Percentiles rank a stretch among this genome's conserved stretches.
Evolutionary conservation across 306 rosid genomes (phyloP).

Genomic region (Astragalus membranaceus): DNA sequence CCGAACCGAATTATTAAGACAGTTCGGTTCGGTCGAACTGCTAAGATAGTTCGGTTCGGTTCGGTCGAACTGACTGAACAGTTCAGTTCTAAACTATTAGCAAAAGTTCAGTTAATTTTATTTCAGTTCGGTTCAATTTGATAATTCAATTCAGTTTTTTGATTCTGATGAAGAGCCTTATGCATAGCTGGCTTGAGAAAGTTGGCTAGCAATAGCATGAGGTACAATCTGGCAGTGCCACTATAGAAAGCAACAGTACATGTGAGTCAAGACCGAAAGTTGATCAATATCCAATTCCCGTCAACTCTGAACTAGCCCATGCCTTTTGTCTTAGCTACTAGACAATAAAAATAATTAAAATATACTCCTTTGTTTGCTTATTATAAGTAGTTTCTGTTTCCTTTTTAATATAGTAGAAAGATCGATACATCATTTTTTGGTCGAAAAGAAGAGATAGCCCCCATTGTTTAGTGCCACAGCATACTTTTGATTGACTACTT

Average conservation of each 20-base stretch:
- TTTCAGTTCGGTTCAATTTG: too few species aligned
- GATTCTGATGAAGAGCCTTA: too few species aligned
- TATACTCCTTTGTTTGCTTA: not conserved
- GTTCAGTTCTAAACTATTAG: too few species aligned
- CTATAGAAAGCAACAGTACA: conserved; percentile 32
- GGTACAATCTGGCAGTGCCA: conserved; percentile 27
- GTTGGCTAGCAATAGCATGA: not conserved
- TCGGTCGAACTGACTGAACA: too few species aligned
- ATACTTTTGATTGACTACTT: too few species aligned
- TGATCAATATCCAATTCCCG: conserved; percentile 31
- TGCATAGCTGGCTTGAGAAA: not conserved
- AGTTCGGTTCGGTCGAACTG: too few species aligned
- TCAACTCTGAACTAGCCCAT: conserved; percentile 22
- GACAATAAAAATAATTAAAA: not conserved
- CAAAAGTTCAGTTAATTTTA: too few species aligned
- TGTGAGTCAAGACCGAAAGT: conserved; percentile 30
- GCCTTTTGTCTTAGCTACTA: not conserved
- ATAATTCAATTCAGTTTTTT: too few species aligned
- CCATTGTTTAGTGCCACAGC: too few species aligned
- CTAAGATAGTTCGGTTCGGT: too few species aligned
- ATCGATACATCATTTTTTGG: not conserved
- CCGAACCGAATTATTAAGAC: too few species aligned
- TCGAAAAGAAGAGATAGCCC: too few species aligned
- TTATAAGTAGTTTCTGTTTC: not conserved
- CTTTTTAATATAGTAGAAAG: not conserved